Base-by-base conservation (phyloP, 371 early-diverging fungal species). In the Quaeritorhiza haematococci region DNA sequence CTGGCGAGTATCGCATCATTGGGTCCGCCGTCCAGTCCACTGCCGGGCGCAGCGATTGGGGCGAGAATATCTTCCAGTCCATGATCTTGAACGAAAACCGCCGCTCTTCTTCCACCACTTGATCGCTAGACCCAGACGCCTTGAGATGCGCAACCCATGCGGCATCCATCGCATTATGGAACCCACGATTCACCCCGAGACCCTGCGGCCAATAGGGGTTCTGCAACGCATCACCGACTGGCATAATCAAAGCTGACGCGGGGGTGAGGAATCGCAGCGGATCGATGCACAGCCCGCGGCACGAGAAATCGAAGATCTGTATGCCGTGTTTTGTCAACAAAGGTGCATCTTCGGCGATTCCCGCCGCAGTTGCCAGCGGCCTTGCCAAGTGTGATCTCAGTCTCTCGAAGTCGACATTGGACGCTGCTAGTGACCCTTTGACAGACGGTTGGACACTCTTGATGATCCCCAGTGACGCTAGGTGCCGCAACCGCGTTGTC, bases 131-230 rank as follows among this genome's bases (percentile, higher is more conserved):
- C 8, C 30, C 42, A 3, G 23, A 23, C 8, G 33, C 4, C 19
- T 23, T 41, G 48, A 52, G 53, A 34, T 67, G 58, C 13, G 63
- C 58, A 3, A 56, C 47, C 49, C 53, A 65, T 13, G 64, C 60
- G 47, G 67, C 69, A 49, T 73, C 70, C 5, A 73, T 49, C 3
- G 66, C 41, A 28, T 50, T 71, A 28, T 69, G 69, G 50, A 70
- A 61, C 26, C 73, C 73, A 29, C 73, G 64, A 43, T 73, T 73
- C 32, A 73, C 44, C n/a, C 73, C 73, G 27, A 73, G 66, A 1
- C 73, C 73, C 51, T 73, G 70, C 8, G 73, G 73, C 73, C 73
- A 73, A 45, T 59, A 73, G 1, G 73, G 73, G 44, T 73, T 73
- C 53, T 67, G 65, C n/a, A 70, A 33, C 10, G 73, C 65, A 44